Percentiles rank a stretch among this genome's conserved stretches.
Conservation (phyloP, 495 filamentous ascomycete genomes). For the Aspergillus bridgeri region DNA sequence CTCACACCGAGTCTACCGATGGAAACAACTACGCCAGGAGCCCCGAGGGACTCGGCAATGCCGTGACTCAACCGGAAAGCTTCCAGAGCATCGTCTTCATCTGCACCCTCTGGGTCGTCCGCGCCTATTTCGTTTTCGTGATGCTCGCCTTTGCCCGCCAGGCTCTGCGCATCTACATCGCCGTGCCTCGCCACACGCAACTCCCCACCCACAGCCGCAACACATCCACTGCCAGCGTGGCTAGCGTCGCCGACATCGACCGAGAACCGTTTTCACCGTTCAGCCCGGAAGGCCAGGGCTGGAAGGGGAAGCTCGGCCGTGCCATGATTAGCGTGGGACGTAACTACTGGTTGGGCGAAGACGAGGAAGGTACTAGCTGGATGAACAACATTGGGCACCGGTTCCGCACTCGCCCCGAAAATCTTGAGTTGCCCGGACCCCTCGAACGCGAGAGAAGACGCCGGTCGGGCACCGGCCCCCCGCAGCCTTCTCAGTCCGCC, state of each 20-base stretch:
- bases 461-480: constrained; percentile 65
- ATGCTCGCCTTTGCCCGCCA: constrained; percentile 75
- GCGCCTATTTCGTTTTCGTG: constrained; percentile 75
- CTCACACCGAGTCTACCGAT: constrained; percentile 21
- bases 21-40: constrained; percentile 28
- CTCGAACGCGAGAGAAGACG: constrained; percentile 64
- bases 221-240: constrained; percentile 42
- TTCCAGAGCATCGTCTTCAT: constrained; percentile 74
- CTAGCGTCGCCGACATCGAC: constrained; percentile 47
- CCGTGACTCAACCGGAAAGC: constrained; percentile 62
- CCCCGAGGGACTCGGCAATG: constrained; percentile 42
- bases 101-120: constrained; percentile 62
- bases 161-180: constrained; percentile 57
- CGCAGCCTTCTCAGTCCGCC: constrained; percentile 42
- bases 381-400: constrained; percentile 53
- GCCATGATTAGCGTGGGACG: constrained; percentile 65
- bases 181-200: constrained; percentile 43
- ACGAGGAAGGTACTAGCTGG: constrained; percentile 55
- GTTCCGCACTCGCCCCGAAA: constrained; percentile 44
- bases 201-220: constrained; percentile 45
- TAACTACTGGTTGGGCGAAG: constrained; percentile 72
- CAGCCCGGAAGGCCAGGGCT: constrained; percentile 67
- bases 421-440: constrained; percentile 48
- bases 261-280: constrained; percentile 69
- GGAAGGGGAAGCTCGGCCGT: constrained; percentile 70